Percentiles rank a stretch among this genome's conserved stretches.
Conservation (phyloP, 202 grass and related monocot genomes). For the Panicum virgatum region DNA sequence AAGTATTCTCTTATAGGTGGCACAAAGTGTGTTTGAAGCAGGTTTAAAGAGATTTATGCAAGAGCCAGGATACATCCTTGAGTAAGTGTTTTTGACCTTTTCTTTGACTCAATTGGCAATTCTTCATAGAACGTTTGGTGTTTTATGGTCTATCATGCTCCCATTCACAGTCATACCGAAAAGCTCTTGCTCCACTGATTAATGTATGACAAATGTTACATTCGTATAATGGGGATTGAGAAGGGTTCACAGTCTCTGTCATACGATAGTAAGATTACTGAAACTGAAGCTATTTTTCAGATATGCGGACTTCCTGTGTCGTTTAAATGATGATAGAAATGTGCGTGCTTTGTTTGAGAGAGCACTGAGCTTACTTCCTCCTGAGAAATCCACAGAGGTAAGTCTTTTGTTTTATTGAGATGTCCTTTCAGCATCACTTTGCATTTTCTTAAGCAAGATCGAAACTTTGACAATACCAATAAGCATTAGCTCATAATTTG, state of each 20-base stretch:
- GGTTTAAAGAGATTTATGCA: constrained; percentile 95
- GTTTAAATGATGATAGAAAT: constrained; percentile 99
- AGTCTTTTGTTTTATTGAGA: constrained; percentile 24
- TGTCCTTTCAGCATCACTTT: constrained; percentile 12
- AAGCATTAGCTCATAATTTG: not conserved
- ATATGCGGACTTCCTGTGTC: constrained; percentile 93
- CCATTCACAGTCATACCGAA: not conserved
- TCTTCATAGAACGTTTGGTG: constrained; percentile 12
- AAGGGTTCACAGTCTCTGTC: constrained; percentile 7
- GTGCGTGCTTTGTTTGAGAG: constrained; percentile 96
- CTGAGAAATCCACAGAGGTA: constrained; percentile 89
- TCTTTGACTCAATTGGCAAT: not conserved
- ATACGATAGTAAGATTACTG: constrained; percentile 22
- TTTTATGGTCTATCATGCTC: constrained; percentile 12
- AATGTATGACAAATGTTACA: constrained; percentile 1
- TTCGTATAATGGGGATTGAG: constrained; percentile 33
- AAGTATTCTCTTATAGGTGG: constrained; percentile 59
- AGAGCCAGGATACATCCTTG: constrained; percentile 85
- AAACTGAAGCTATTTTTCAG: constrained; percentile 49
- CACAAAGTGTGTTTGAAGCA: constrained; percentile 97
- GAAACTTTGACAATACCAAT: not conserved
- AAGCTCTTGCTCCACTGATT: constrained; percentile 7
- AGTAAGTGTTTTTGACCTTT: constrained; percentile 58
- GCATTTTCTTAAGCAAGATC: constrained; percentile 17
- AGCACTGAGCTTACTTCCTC: constrained; percentile 88